Conservation (phyloP, 2,329 filamentous ascomycete species). For the Aureobasidium namibiae region DNA sequence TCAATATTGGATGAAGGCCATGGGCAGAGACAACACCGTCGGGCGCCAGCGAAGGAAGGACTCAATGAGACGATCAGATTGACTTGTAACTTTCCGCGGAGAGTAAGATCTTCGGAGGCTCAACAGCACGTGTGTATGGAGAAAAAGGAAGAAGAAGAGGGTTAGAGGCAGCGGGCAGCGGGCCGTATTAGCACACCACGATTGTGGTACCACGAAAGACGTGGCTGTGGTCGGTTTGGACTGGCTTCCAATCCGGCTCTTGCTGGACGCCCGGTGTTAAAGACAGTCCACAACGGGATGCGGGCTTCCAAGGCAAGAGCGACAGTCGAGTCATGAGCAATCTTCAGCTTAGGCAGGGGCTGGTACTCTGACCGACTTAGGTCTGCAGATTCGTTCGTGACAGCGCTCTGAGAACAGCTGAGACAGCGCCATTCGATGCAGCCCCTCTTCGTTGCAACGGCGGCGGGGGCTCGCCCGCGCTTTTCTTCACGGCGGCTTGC, state of each 20-base stretch:
- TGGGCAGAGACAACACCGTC: slow-evolving; percentile 1
- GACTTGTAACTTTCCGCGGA: background rate
- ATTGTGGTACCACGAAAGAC: background rate
- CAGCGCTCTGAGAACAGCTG: background rate
- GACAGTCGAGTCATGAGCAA: background rate
- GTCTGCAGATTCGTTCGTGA: background rate
- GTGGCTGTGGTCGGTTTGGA: background rate
- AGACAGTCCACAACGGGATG: background rate
- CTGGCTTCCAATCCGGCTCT: background rate
- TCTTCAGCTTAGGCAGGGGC: background rate
- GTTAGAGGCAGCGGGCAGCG: slow-evolving; percentile 2
- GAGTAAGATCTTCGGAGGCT: background rate
- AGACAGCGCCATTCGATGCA: background rate
- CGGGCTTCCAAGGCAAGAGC: background rate
- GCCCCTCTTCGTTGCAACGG: background rate
- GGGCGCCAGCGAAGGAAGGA: background rate
- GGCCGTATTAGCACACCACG: background rate
- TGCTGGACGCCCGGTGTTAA: background rate
- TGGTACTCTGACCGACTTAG: background rate
- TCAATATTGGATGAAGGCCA: background rate
- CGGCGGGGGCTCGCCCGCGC: background rate
- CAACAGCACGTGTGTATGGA: background rate
- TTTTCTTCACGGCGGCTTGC: background rate
- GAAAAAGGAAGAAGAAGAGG: background rate
- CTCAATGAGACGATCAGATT: background rate